phyloP scores from a whole-genome alignment of 495 filamentous ascomycete genomes.

The Talaromyces nanjingensis region DNA sequence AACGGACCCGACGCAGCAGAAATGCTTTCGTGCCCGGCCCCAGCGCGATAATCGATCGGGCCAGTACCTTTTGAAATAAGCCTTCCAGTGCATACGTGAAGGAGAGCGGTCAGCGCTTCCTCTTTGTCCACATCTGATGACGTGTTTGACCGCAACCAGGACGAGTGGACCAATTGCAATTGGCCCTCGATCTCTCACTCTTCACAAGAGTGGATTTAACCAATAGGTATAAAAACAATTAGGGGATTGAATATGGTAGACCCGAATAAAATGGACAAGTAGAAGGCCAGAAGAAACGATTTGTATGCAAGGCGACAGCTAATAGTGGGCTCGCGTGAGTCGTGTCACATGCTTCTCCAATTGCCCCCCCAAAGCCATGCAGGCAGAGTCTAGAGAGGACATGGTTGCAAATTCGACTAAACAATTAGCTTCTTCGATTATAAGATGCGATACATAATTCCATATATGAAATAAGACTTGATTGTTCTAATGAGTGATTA shows the following conservation, averaged over 20 bases:
- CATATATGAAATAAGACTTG: neutral
- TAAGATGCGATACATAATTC: neutral
- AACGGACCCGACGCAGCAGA: neutral
- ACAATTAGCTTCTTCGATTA: neutral
- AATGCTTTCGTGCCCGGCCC: neutral
- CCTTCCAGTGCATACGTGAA: neutral
- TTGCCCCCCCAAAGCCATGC: neutral
- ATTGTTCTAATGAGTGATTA: constrained; percentile 56
- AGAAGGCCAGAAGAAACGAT: neutral
- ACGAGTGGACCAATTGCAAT: neutral
- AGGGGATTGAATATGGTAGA: neutral
- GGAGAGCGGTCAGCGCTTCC: neutral
- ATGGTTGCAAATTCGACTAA: neutral
- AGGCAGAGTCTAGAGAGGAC: neutral
- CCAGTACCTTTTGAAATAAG: neutral
- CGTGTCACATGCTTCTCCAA: neutral
- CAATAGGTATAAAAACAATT: neutral
- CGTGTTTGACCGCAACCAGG: neutral
- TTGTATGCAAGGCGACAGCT: neutral
- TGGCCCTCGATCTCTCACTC: neutral
- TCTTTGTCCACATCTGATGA: neutral
- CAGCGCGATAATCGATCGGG: neutral
- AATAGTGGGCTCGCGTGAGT: neutral
- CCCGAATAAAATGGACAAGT: neutral
- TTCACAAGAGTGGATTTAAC: neutral